Base-by-base conservation (phyloP, 169 alveolate genomes). In the Plasmodium fragile region DNA sequence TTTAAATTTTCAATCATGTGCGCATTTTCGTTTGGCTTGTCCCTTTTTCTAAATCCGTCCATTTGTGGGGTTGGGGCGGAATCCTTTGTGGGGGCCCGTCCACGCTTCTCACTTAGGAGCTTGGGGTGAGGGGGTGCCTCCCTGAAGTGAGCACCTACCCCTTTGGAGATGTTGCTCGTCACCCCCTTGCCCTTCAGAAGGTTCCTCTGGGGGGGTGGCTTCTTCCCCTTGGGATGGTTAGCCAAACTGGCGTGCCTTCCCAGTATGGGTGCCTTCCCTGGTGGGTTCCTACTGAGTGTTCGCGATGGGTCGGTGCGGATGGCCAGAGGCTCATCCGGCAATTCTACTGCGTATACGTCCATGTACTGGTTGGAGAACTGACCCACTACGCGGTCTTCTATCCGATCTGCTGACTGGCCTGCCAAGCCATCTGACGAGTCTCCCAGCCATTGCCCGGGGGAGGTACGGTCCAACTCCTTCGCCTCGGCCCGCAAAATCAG, bases 1-100 rank as follows among this genome's bases (percentile, higher is more conserved):
- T 52, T 84, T 53, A 84, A 53, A 84, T 84, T 84, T 65, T 84
- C 84, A 39, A 32, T 75, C 55, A 73, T 53, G 34, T 52, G 22
- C 11, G 75, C 36, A 34, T 84, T 84, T 1, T 65, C 36, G 11
- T 39, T 32, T 22, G 75, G 11, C 52, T 83, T 65, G n/a, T 34
- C 41, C 55, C 45, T 49, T 22, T 28, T 10, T 36, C 10, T 25
- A 69, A 81, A 49, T 36, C 75, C 43, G 32, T 69, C 78, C 75
- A 5, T 65, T 22, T 65, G 30, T 32, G 75, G 39, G 75, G n/a
- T 65, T 13, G 41, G 16, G 36, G 30, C 30, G 36, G 75, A 65
- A 5, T 65, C 43, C 30, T 79, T 45, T 65, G 36, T 2, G n/a
- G 32, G 22, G 36, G 36, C n/a, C n/a, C 16, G 4, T 7, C 16